phyloP scores from a whole-genome alignment of 805 yeast species.

The Candida pseudofarinosa region DNA sequence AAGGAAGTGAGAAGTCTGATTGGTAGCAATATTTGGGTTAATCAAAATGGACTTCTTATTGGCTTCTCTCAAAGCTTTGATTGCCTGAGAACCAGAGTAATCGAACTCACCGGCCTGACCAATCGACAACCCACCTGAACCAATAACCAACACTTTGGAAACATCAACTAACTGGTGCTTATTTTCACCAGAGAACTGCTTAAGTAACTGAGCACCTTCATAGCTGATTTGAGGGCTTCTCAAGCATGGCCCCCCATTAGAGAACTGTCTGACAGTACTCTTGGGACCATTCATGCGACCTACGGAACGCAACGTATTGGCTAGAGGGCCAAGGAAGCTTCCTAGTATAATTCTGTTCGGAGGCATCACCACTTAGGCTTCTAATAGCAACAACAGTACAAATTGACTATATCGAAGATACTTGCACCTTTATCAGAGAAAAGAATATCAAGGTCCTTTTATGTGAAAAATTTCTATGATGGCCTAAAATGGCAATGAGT shows the following conservation, averaged over 20 bases:
- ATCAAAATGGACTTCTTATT: constrained; percentile 79
- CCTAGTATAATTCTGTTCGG: not conserved
- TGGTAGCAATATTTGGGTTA: constrained; percentile 95
- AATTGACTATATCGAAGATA: not conserved
- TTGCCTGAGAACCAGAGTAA: constrained; percentile 96
- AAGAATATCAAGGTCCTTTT: constrained; percentile 12
- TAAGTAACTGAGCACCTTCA: constrained; percentile 61
- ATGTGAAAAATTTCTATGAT: constrained; percentile 5
- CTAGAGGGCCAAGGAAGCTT: not conserved
- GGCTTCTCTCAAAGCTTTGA: constrained; percentile 90
- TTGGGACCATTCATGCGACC: not conserved
- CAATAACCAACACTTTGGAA: constrained; percentile 82
- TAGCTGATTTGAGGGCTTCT: constrained; percentile 30
- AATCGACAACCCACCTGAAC: constrained; percentile 95
- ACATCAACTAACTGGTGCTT: constrained; percentile 75
- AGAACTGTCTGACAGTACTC: constrained; percentile 6
- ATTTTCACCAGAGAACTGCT: constrained; percentile 54
- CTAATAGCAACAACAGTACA: not conserved
- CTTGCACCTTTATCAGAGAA: not conserved
- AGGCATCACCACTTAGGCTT: not conserved
- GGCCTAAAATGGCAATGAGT: constrained; percentile 30
- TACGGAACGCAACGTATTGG: not conserved
- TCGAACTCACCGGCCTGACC: constrained; percentile 99
- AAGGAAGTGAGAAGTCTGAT: constrained; percentile 90
- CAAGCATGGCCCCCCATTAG: constrained; percentile 1